A percentile compares a stretch with the other conserved stretches of the same genome.
Conservation (phyloP, 2,329 filamentous ascomycete species). For the Rugonectria rugulosa region DNA sequence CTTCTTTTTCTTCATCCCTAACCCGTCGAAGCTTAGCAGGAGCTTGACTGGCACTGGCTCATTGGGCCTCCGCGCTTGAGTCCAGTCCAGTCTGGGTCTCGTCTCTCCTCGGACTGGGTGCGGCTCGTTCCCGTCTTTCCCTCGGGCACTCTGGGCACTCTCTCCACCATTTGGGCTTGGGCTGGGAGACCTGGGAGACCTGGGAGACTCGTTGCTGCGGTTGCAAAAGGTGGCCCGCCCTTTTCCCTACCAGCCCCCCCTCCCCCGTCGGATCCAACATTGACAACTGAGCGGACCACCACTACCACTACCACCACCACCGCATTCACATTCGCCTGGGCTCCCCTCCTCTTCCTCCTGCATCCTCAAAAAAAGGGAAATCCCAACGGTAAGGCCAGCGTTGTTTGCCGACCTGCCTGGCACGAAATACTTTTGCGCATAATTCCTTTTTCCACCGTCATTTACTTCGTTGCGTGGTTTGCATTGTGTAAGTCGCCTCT, state of each 20-base stretch:
- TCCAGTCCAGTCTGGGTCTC: background rate
- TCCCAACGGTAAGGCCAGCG: conserved; percentile 21
- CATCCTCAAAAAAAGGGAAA: conserved; percentile 7
- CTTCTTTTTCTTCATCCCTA: background rate
- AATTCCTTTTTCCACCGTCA: conserved; percentile 1
- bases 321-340: conserved; percentile 2
- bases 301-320: conserved; percentile 13
- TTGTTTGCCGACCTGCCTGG: conserved; percentile 19
- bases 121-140: background rate
- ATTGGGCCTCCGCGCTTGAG: background rate
- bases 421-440: conserved; percentile 6
- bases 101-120: background rate
- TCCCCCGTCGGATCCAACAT: conserved; percentile 17
- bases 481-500: conserved; percentile 19
- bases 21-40: background rate
- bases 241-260: conserved; percentile 13
- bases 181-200: background rate
- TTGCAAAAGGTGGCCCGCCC: conserved; percentile 34
- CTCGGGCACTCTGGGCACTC: background rate
- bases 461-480: conserved; percentile 9
- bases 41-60: conserved; percentile 8
- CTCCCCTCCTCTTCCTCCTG: conserved; percentile 14
- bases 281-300: conserved; percentile 18
- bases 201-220: conserved; percentile 36
- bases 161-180: conserved; percentile 19